These are phyloP conservation scores for Cordia subcordata DNA, from an alignment of 257 asterid genomes.

Conservation along the genomic window DNA sequence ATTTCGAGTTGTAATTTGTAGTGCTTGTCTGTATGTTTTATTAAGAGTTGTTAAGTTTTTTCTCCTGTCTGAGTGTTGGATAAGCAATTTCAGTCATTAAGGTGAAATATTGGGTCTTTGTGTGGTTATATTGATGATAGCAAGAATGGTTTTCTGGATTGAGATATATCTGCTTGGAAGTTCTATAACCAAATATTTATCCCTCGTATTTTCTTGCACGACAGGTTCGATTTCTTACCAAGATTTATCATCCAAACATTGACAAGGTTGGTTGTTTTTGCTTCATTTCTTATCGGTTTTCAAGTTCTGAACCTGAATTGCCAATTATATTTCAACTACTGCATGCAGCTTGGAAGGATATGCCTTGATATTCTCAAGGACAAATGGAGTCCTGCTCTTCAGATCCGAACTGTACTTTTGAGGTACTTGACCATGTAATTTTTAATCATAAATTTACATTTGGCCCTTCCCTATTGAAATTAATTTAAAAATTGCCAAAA, in stretches of 20 bases:
- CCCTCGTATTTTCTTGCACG: conserved; percentile 4
- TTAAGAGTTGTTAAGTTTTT: too few species aligned
- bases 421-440: conserved; percentile 56
- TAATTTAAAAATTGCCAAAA: too few species aligned
- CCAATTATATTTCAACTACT: conserved; percentile 10
- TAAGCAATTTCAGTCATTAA: too few species aligned
- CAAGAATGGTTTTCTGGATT: background rate
- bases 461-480: too few species aligned
- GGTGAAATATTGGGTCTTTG: too few species aligned
- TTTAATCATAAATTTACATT: background rate
- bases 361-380: conserved; percentile 98
- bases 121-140: too few species aligned
- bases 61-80: too few species aligned
- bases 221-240: conserved; percentile 99
- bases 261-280: conserved; percentile 64
- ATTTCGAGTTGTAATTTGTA: too few species aligned
- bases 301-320: background rate
- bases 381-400: conserved; percentile 99
- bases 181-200: conserved; percentile 13
- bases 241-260: conserved; percentile 99
- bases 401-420: conserved; percentile 95
- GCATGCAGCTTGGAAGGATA: conserved; percentile 94
- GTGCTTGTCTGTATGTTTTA: too few species aligned
- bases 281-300: conserved; percentile 8
- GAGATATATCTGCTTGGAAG: conserved; percentile 12